Evolutionary conservation across 805 yeast genomes (phyloP).

Genomic region (Candida jianshihensis): DNA sequence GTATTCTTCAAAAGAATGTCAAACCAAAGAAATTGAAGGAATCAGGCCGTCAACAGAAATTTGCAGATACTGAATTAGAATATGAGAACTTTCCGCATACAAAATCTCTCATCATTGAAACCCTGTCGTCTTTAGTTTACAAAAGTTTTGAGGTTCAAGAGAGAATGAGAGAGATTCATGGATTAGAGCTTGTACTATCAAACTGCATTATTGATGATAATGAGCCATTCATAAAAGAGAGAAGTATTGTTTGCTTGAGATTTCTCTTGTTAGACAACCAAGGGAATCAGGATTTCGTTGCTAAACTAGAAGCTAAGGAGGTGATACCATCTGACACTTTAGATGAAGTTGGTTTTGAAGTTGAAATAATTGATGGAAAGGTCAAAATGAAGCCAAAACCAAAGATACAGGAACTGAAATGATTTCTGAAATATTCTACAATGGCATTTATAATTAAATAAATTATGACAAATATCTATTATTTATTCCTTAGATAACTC

Average conservation of each 20-base stretch:
- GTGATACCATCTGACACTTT: constrained; percentile 52
- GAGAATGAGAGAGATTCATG: constrained; percentile 53
- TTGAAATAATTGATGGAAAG: constrained; percentile 66
- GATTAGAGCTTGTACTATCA: constrained; percentile 64
- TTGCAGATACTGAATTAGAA: constrained; percentile 9
- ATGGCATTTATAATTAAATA: background rate
- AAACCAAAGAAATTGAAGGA: constrained; percentile 23
- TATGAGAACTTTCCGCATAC: constrained; percentile 50
- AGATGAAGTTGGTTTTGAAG: constrained; percentile 72
- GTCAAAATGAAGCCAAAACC: constrained; percentile 40
- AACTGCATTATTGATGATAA: constrained; percentile 81
- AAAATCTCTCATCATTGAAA: constrained; percentile 61
- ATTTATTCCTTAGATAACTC: constrained; percentile 47
- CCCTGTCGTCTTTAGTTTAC: constrained; percentile 51
- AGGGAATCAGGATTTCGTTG: constrained; percentile 71
- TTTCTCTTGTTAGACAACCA: constrained; percentile 57
- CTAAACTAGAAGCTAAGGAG: constrained; percentile 67
- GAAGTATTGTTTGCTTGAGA: constrained; percentile 73
- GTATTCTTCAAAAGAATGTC: constrained; percentile 27
- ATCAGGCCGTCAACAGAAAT: constrained; percentile 13
- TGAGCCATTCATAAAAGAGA: constrained; percentile 84
- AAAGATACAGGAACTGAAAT: constrained; percentile 2
- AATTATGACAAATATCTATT: no score
- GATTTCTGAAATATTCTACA: background rate
- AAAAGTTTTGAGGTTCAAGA: constrained; percentile 58